Evolutionary conservation across 23 red algal genomes (phyloP).

Genomic region (Gracilaria gracilis): DNA sequence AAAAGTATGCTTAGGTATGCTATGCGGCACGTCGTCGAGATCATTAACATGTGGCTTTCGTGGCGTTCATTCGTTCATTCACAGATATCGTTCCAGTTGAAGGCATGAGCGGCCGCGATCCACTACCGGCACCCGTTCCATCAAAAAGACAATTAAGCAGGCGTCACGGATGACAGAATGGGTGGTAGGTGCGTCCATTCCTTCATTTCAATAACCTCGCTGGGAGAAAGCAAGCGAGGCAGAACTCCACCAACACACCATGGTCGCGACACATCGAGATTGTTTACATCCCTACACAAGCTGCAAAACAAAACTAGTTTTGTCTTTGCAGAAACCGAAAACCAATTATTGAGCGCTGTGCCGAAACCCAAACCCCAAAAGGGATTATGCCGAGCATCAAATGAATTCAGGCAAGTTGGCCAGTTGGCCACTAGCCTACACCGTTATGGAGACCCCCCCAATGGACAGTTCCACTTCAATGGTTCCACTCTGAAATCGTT

Average conservation of each 20-base stretch:
- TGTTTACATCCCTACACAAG: conserved; percentile 2
- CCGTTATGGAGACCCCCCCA: background rate
- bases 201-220: background rate
- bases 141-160: background rate
- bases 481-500: background rate
- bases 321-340: background rate
- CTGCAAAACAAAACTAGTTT: background rate
- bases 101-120: background rate
- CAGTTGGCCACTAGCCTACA: no score
- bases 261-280: background rate
- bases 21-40: background rate
- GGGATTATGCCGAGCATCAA: background rate
- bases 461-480: background rate
- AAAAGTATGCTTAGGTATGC: background rate
- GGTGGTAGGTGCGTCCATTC: background rate
- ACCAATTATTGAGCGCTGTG: background rate
- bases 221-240: background rate
- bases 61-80: background rate
- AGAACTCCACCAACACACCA: background rate
- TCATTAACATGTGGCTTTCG: background rate
- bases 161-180: background rate
- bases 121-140: background rate
- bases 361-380: background rate
- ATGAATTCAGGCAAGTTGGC: background rate
- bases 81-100: background rate